Evolutionary conservation across 352 stramenopile genomes (phyloP), one percentile per base, ranked within the genome.

Genomic region (Peronospora belbahrii): DNA sequence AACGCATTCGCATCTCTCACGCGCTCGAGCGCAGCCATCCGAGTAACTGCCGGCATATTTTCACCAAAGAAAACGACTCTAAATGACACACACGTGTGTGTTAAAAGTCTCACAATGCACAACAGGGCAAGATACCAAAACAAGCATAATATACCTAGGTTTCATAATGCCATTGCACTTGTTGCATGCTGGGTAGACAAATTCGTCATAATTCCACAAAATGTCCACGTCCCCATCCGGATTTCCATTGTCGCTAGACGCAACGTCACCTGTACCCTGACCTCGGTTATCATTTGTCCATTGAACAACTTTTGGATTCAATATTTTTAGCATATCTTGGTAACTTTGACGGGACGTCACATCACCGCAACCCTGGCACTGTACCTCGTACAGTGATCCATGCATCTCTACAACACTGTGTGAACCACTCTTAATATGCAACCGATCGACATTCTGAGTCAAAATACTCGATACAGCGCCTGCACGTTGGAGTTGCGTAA

Each of bases 11-110:
- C 74, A 22, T 84, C 61, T 39, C 86, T 65, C n/a, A 98, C 62
- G 13, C 52, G 57, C 32, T 80, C 74, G 23, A 86, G 50, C 24
- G 77, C 82, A 37, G 73, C 58, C 4, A 79, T 63, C 8, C 96
- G 86, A 6, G 86, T 77, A 23, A 69, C 41, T 11, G 59, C 62
- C 1, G 93, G 91, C 57, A 99, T 94, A 46, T 85, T 94, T 52
- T 98, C 96, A 4, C 96, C 95, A 64, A 99, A 99, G 59, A 98
- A 99, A 4, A 98, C 92, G 28, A 99, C 94, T 41, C 73, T 83
- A 42, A 28, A 34, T 13, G 38, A 24, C 11, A 56, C 6, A 39
- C 11, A 28, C n/a, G n/a, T 28, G 11, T 2, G n/a, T 14, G n/a
- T 10, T 22, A 38, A 54, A n/a, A n/a, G n/a, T n/a, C n/a, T 32